Base-by-base conservation (phyloP, 1,139 yeast genomes). In the Suhomyces chickasaworum region DNA sequence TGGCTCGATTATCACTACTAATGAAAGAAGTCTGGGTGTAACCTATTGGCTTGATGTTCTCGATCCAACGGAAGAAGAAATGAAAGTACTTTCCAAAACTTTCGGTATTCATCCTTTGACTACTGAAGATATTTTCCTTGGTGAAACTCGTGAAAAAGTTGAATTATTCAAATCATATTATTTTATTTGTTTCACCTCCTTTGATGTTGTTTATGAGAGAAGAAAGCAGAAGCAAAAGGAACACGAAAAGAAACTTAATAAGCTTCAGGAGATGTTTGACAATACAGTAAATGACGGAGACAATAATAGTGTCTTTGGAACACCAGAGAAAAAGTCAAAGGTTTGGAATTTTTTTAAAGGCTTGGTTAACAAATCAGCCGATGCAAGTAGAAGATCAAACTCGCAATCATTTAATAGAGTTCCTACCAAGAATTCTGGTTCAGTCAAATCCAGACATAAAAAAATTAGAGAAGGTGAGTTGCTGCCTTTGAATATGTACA, bases 31-130 rank as follows among this genome's bases (percentile, higher is more conserved):
- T 16, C 42, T 41, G 7, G 37, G 40, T 8, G 58, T 60, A 2
- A 95, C 96, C 4, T 89, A 88, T 60, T 93, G 99, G 98, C 74
- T 93, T 9, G 99, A 93, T 65, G 88, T 93, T 18, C 71, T 88
- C 46, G 86, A 90, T 58, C 99, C 99, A 2, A 88, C 96, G 0
- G 99, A 91, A 58, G 96, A 89, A 53, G 99, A 93, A 65, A 91
- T 93, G 97, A 90, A 90, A 62, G 95, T 88, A 0, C 61, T 93
- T 13, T 83, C 96, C 22, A 90, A 90, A 58, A 84, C 97, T 0
- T 93, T 93, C 67, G 96, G 96, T 0, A 89, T 91, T 49, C 99
- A 91, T 65, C 98, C 98, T 0, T 77, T 91, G 58, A 93, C 99
- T 0, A 88, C 97, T 0, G 99, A 93, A 63, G 99, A 93, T 70